Base-by-base conservation (phyloP, 73 alveolate genomes). In the Breviolum minutum region DNA sequence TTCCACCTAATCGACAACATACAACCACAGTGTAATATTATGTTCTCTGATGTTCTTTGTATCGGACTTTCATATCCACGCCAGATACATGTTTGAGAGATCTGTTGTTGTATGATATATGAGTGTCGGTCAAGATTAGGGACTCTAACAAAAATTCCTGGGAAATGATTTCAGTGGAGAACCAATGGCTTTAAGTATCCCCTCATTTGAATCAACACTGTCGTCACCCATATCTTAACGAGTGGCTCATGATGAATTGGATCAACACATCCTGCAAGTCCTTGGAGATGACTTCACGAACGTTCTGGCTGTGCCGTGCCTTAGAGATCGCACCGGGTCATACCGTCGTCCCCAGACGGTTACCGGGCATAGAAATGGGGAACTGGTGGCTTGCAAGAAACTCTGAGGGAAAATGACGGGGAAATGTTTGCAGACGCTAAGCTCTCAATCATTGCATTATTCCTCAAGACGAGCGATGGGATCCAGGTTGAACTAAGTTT, bases 181-280 rank as follows among this genome's bases (percentile, higher is more conserved):
- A 22, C n/a, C 77, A 14, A 4, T 68, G 17, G 77, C 2, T 68
- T 68, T 22, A 1, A 68, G 77, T 68, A 22, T 14, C 24, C n/a
- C 77, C 77, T 68, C 77, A 22, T 14, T 68, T 19, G 40, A 24
- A 32, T 32, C 40, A 14, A 32, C n/a, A 24, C 48, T 73, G 20
- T 73, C 7, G 83, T 68, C 77, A 68, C 77, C 17, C 77, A 68
- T 17, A 68, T 68, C 77, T 68, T 68, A 68, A 68, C 89, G 14
- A 19, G 76, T 22, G 62, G 83, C 97, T 92, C 71, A 92, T 92
- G 89, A 92, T 79, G 71, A 92, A 92, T 60, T 79, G 81, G 89
- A 92, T 74, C 64, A 40, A 68, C 27, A 92, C 66, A 61, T 92
- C 90, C 89, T 92, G 97, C 89, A 92, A n/a, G 71, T 92, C 97